Conservation (phyloP, 202 grass and related monocot genomes). For the Carex arenaria region DNA sequence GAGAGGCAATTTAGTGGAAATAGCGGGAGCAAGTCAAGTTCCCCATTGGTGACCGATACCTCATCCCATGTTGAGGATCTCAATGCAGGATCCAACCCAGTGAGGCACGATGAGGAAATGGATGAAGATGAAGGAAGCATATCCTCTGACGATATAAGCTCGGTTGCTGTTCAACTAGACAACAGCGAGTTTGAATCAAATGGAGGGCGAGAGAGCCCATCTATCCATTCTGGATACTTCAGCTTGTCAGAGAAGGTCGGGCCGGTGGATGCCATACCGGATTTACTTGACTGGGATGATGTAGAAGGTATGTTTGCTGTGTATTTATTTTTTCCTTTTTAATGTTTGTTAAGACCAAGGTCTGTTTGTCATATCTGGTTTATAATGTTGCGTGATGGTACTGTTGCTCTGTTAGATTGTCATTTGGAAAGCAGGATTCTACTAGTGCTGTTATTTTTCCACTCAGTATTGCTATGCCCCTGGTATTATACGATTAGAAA, state of each 20-base stretch:
- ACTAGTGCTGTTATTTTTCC: not conserved
- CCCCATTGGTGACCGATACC: slow-evolving; percentile 41
- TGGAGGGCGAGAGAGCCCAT: slow-evolving; percentile 45
- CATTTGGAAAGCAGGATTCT: not conserved
- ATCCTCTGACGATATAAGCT: slow-evolving; percentile 64
- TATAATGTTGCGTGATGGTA: not conserved
- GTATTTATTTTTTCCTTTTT: slow-evolving; percentile 6
- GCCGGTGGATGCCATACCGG: slow-evolving; percentile 38
- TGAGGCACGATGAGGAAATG: slow-evolving; percentile 47
- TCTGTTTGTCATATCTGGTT: not conserved
- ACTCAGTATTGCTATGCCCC: not conserved
- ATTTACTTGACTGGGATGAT: slow-evolving; percentile 65
- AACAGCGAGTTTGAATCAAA: slow-evolving; percentile 51
- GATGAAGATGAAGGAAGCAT: slow-evolving; percentile 54
- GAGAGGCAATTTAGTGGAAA: slow-evolving; percentile 71
- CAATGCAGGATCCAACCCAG: not conserved
- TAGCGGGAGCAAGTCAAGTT: slow-evolving; percentile 58
- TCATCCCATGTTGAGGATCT: slow-evolving; percentile 35
- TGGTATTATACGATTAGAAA: not conserved
- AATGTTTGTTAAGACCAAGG: not conserved
- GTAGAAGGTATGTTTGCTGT: slow-evolving; percentile 46
- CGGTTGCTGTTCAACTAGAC: slow-evolving; percentile 65
- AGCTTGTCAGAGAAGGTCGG: slow-evolving; percentile 40
- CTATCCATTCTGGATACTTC: slow-evolving; percentile 48
- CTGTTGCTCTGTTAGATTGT: not conserved